Base-by-base conservation (phyloP, 306 rosid genomes). In the Vigna nakashimae region DNA sequence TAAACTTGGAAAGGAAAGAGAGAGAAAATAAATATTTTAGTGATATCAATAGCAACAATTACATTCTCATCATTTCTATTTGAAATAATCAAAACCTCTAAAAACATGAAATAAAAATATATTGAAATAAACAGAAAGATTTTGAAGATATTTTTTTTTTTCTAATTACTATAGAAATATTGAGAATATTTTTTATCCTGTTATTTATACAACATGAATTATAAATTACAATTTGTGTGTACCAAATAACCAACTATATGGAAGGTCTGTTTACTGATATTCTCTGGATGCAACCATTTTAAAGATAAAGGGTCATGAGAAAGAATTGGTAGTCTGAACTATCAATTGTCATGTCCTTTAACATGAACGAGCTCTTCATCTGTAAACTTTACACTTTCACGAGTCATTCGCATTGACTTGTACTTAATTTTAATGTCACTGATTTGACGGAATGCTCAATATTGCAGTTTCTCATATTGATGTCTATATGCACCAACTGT, bases 401-500 rank as follows among this genome's bases (percentile, higher is more conserved):
- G 32, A 55, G 15, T 17, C 28, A 22, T 30, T 30, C 69, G 11
- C 38, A 53, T 36, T 66, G 11, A 73, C 8, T 32, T 30, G 45
- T 75, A 58, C 73, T 68, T 53, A 7, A 24, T 71, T 49, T 69
- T 57, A 16, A 38, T 20, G 12, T 72, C 65, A 34, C 84, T 84
- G 52, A 84, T 76, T 76, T 45, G 65, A 15, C 28, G 59, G 70
- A 56, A 45, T 69, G 26, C 45, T 72, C 77, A 36, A 48, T 66
- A 69, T 83, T 84, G 73, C 87, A 95, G 99, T 89, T 95, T 87
- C 90, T 95, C 75, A 83, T 81, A 65, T 79, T 92, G 82, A 87
- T 85, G 89, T 91, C 98, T 4, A 92, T 95, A 82, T 92, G 98
- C 96, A 92, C 98, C 75, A 95, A 95, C 89, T 91, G 97, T 48